Base-by-base conservation (phyloP, 768 basidiomycete genomes). In the Panellus pusillus region DNA sequence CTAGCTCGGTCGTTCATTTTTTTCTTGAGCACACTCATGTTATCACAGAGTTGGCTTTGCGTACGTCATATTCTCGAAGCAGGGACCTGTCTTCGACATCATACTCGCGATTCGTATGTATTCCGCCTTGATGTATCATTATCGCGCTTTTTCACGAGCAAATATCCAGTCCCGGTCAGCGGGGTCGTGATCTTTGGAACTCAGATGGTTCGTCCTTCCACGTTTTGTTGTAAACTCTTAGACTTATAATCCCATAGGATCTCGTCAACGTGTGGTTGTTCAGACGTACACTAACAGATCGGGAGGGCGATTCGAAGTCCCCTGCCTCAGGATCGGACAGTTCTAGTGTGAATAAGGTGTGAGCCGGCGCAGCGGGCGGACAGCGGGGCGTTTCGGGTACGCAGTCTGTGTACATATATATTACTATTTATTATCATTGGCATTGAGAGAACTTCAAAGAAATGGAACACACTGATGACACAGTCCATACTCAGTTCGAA, bases 201-300 rank as follows among this genome's bases (percentile, higher is more conserved):
- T 6, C 59, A 60, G 15, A 19, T 36, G 36, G 55, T 57, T 28
- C 29, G 44, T 24, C 24, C 24, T 24, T 24, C 24, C 43, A 32
- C 28, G 6, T 15, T 11, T 35, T 48, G 17, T 35, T 18, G 2
- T n/a, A n/a, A 32, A 11, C 9, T 9, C n/a, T 38, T n/a, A 36
- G 24, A 24, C 24, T 2, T 6, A 24, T n/a, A n/a, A n/a, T n/a
- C n/a, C n/a, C 24, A 6, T 24, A 24, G 24, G 55, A 56, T 47
- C 55, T 56, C 35, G 6, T 56, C n/a, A 39, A 56, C 45, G 49
- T 56, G 11, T 56, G 55, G 55, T 6, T 51, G 18, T 56, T 56
- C 32, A 41, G 55, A 39, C 45, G 40, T 13, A 19, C 9, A 2
- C 31, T 31, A 11, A 3, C 3, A 14, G 7, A 35, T 3, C 3